Conservation (phyloP, 768 basidiomycete genomes). For the Grammothele lineata region DNA sequence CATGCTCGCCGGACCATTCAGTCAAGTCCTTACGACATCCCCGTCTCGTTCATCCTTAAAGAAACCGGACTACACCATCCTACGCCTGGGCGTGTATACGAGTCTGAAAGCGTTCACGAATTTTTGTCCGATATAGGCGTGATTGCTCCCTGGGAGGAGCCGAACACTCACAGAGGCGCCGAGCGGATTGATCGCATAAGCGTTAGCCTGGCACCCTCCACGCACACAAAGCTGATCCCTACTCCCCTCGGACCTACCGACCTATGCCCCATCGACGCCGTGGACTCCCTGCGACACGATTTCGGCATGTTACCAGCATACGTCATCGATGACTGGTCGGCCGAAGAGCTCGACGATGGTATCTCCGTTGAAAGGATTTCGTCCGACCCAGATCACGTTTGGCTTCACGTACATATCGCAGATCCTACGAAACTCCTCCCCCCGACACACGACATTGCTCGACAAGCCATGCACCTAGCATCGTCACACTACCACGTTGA, state of each 20-base stretch:
- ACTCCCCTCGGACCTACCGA: background rate
- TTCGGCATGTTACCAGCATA: constrained; percentile 80
- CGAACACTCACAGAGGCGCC: too few relatives aligned
- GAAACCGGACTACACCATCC: constrained; percentile 37
- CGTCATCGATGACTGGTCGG: constrained; percentile 76
- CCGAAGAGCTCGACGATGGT: constrained; percentile 92
- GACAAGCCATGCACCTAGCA: constrained; percentile 42
- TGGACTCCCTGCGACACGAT: constrained; percentile 76
- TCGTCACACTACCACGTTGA: constrained; percentile 62
- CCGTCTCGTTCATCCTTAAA: constrained; percentile 55
- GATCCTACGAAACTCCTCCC: constrained; percentile 83
- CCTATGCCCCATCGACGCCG: constrained; percentile 41
- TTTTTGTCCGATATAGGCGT: constrained; percentile 70
- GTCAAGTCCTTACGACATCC: constrained; percentile 54
- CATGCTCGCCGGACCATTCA: constrained; percentile 47
- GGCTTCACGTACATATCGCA: constrained; percentile 92
- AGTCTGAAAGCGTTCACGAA: constrained; percentile 33
- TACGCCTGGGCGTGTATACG: constrained; percentile 2
- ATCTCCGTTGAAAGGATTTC: constrained; percentile 74
- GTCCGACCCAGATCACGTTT: constrained; percentile 52
- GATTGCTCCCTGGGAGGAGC: constrained; percentile 78
- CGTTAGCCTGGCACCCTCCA: background rate
- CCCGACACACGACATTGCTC: constrained; percentile 59
- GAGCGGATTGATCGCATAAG: too few relatives aligned
- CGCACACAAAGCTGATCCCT: background rate